Percentiles rank a stretch among this genome's conserved stretches.
phyloP scores from a whole-genome alignment of 2,329 filamentous ascomycete genomes.

The Magnaporthiopsis poae region DNA sequence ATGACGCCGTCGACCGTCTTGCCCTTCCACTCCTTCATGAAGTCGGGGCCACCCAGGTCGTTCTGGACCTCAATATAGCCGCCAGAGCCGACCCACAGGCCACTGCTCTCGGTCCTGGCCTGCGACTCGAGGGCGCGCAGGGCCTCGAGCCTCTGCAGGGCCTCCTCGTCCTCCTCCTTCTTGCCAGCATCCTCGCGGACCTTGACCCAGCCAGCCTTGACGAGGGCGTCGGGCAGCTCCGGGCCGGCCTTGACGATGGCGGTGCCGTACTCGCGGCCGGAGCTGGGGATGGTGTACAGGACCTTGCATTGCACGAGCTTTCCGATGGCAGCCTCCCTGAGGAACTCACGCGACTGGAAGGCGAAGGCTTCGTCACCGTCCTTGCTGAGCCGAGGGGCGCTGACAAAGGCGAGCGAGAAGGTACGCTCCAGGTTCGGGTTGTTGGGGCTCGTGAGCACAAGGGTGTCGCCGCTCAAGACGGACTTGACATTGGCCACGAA shows the following conservation, averaged over 20 bases:
- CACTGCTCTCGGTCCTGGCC: constrained; percentile 69
- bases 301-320: constrained; percentile 78
- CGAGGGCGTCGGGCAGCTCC: constrained; percentile 67
- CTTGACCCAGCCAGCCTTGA: constrained; percentile 86
- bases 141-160: constrained; percentile 61
- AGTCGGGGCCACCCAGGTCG: constrained; percentile 68
- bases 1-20: constrained; percentile 76
- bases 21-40: constrained; percentile 76
- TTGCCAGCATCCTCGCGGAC: constrained; percentile 87
- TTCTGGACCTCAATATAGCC: constrained; percentile 68
- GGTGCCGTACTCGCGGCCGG: constrained; percentile 78
- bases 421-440: constrained; percentile 75
- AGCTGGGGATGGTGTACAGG: constrained; percentile 77
- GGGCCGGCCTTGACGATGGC: constrained; percentile 67
- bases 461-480: constrained; percentile 84
- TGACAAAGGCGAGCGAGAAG: constrained; percentile 85
- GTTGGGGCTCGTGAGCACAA: constrained; percentile 71
- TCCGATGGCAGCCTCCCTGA: constrained; percentile 74
- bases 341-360: constrained; percentile 88
- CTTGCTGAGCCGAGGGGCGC: constrained; percentile 73
- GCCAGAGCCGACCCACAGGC: constrained; percentile 62
- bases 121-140: constrained; percentile 67
- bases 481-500: constrained; percentile 76
- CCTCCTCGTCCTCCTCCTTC: constrained; percentile 76
- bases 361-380: constrained; percentile 88